Percentiles rank a stretch among this genome's conserved stretches.
Evolutionary conservation across 176 grass and related monocot genomes (phyloP).

Genomic region (Oryza nivara): DNA sequence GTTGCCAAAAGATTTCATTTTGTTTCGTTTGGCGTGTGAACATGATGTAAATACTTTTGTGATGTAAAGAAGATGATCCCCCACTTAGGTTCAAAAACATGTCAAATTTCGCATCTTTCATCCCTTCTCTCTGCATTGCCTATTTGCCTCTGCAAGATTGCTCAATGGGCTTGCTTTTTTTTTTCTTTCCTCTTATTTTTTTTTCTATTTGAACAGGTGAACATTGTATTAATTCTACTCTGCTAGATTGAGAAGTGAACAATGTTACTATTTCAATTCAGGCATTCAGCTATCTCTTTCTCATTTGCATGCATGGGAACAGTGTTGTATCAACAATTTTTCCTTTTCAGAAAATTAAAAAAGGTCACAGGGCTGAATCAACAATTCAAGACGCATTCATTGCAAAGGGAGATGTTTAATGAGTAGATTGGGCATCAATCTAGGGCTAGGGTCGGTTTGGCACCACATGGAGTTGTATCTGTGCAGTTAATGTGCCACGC

Average conservation of each 20-base stretch:
- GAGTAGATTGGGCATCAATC: neutral
- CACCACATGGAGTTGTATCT: slow-evolving; percentile 45
- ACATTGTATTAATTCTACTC: neutral
- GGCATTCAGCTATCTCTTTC: neutral
- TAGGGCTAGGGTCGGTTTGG: slow-evolving; percentile 27
- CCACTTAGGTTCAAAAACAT: neutral
- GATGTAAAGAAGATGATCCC: slow-evolving; percentile 24
- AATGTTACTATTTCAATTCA: neutral
- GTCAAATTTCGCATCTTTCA: neutral
- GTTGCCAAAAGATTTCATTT: slow-evolving; percentile 35
- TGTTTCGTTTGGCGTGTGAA: slow-evolving; percentile 45
- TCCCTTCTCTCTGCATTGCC: slow-evolving; percentile 17
- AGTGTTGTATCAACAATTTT: neutral
- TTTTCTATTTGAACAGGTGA: neutral
- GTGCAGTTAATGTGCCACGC: slow-evolving; percentile 50
- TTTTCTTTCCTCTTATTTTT: neutral
- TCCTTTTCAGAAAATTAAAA: neutral
- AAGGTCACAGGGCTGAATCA: neutral
- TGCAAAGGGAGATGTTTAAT: slow-evolving; percentile 4
- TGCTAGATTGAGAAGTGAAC: neutral
- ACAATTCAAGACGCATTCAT: neutral
- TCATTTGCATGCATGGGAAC: slow-evolving; percentile 7
- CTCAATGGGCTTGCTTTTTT: neutral
- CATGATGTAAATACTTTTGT: slow-evolving; percentile 53
- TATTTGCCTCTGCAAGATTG: slow-evolving; percentile 18